Evolutionary conservation across 306 rosid species (phyloP).

Genomic region (Hippophae tibetana): DNA sequence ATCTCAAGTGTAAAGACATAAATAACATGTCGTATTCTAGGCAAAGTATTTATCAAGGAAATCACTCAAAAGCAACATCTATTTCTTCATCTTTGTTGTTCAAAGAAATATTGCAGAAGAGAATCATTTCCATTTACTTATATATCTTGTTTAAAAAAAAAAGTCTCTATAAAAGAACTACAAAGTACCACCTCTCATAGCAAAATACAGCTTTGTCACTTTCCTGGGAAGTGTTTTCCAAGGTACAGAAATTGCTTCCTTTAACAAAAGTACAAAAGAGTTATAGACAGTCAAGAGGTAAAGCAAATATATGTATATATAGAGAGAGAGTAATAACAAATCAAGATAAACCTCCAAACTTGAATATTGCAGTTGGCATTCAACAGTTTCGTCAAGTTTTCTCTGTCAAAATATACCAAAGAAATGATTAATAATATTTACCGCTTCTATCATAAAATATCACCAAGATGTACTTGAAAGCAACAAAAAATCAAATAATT

Average conservation of each 20-base stretch:
- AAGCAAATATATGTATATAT: too few relatives aligned
- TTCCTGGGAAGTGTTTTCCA: slow-evolving; percentile 63
- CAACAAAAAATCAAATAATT: neutral
- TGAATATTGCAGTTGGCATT: slow-evolving; percentile 52
- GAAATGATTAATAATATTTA: slow-evolving; percentile 1
- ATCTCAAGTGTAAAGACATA: neutral
- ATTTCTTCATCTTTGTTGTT: neutral
- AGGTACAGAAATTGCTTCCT: slow-evolving; percentile 78
- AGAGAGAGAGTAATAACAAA: neutral
- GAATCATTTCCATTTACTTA: neutral
- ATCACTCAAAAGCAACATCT: too few relatives aligned
- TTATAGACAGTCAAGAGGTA: neutral
- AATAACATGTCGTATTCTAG: too few relatives aligned
- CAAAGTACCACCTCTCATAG: slow-evolving; percentile 63
- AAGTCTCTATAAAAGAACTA: neutral
- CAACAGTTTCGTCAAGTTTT: slow-evolving; percentile 59
- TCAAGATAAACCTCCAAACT: slow-evolving; percentile 59
- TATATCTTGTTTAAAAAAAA: neutral
- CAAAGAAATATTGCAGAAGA: neutral
- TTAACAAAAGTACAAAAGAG: slow-evolving; percentile 13
- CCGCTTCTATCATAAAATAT: neutral
- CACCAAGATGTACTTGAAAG: neutral
- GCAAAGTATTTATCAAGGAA: too few relatives aligned
- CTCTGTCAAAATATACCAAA: slow-evolving; percentile 35
- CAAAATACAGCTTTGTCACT: slow-evolving; percentile 66